A percentile compares a stretch with the other conserved stretches of the same genome.
phyloP scores from a whole-genome alignment of 805 yeast species.

The Wickerhamiella sorbophila region DNA sequence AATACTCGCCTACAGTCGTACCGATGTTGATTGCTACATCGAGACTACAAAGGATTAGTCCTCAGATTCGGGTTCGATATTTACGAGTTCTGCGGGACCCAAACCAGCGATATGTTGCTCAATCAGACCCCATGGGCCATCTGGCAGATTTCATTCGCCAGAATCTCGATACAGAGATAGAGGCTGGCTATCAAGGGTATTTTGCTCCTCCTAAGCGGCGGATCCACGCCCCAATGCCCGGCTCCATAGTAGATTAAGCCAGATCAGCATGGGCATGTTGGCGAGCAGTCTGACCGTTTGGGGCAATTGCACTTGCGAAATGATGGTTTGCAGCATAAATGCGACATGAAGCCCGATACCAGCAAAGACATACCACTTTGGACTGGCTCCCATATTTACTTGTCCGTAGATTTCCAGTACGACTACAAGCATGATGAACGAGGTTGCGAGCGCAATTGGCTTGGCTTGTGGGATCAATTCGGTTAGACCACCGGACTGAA shows the following conservation, averaged over 20 bases:
- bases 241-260: not conserved
- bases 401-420: not conserved
- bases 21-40: not conserved
- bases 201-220: not conserved
- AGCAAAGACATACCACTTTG: not conserved
- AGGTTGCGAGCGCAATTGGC: not conserved
- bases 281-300: not conserved
- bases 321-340: not conserved
- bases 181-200: no score
- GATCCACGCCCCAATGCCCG: not conserved
- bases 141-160: not conserved
- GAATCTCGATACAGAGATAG: no score
- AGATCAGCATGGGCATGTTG: not conserved
- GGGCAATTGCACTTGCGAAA: not conserved
- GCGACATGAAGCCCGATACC: not conserved
- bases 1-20: not conserved
- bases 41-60: not conserved
- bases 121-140: not conserved
- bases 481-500: not conserved
- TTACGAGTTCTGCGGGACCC: not conserved
- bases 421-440: not conserved
- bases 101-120: not conserved
- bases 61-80: not conserved
- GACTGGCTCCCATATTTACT: not conserved
- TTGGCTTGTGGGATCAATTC: not conserved